Conservation (phyloP, 1,139 yeast genomes). For the Taphrina betulina region DNA sequence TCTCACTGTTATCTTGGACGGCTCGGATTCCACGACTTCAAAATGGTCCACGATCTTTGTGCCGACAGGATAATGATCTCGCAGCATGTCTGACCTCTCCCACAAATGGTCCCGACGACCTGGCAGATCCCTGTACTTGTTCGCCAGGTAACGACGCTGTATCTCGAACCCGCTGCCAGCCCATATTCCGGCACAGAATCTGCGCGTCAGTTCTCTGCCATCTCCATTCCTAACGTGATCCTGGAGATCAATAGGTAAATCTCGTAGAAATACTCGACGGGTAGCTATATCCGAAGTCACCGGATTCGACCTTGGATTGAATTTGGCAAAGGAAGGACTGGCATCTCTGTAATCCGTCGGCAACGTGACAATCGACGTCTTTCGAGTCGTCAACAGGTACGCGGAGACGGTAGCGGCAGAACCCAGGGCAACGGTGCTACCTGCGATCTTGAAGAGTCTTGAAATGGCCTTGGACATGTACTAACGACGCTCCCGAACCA, state of each 20-base stretch:
- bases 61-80: not conserved
- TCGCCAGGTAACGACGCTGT: not conserved
- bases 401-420: not conserved
- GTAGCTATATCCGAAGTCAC: not conserved
- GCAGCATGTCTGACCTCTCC: not conserved
- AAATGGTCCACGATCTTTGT: slow-evolving; percentile 4
- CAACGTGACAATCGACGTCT: not conserved
- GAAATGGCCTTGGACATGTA: not conserved
- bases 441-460: not conserved
- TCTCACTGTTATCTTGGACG: not conserved
- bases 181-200: slow-evolving; percentile 2
- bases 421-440: not conserved
- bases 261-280: not conserved
- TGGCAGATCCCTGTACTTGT: not conserved
- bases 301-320: not conserved
- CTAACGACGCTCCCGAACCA: too few species aligned
- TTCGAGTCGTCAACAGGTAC: not conserved
- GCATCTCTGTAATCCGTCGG: not conserved
- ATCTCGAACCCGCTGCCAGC: not conserved
- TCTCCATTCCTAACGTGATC: slow-evolving; percentile 6
- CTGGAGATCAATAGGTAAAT: not conserved
- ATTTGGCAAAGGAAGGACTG: not conserved
- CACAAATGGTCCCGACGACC: slow-evolving; percentile 4
- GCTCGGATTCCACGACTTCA: not conserved
- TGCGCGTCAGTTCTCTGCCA: not conserved